Base-by-base conservation (phyloP, 768 basidiomycete species). In the Tricholomella constricta region DNA sequence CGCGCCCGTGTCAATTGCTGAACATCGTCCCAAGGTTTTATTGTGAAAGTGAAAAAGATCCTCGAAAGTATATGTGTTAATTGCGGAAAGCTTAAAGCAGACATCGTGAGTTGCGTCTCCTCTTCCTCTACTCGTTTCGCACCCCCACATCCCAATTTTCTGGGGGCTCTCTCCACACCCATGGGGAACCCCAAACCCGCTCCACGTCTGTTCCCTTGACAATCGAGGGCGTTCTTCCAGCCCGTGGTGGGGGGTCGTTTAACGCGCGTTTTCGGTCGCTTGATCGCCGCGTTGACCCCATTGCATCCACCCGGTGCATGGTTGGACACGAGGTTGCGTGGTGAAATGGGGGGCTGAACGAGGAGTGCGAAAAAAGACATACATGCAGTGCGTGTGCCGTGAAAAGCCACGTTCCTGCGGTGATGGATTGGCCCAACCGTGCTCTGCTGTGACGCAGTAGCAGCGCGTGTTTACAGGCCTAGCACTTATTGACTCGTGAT, bases 31-130 rank as follows among this genome's bases (percentile, higher is more conserved):
- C 12, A 64, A 89, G 94, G 97, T 48, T 99, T 99, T 75, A 87
- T 98, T 65, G 81, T 91, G 71, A 98, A 98, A 85, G 94, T 98
- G 72, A 99, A 99, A 81, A 98, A 99, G 81, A 97, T 99, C 68
- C 74, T 98, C 77, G 97, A 99, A 80, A 90, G 89, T 75, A 93
- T 99, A 60, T 99, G 97, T 79, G 91, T 96, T 62, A 95, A 96
- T 68, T 99, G 97, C 71, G 97, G 97, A 69, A 95, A 91, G 74
- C 81, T 98, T 62, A 98, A 97, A 80, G 92, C 91, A 59, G 93
- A 98, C 75, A 87, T 86, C 81, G 94, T 97, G 86, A 92, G 94
- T 93, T 72, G 76, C 70, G 75, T 76, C 81, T 83, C 76, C 75
- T 70, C 75, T 84, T 83, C 83, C 82, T 84, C 82, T 85, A 83